Base-by-base conservation (phyloP, 495 filamentous ascomycete genomes). In the Hypoxylon crocopeplum region DNA sequence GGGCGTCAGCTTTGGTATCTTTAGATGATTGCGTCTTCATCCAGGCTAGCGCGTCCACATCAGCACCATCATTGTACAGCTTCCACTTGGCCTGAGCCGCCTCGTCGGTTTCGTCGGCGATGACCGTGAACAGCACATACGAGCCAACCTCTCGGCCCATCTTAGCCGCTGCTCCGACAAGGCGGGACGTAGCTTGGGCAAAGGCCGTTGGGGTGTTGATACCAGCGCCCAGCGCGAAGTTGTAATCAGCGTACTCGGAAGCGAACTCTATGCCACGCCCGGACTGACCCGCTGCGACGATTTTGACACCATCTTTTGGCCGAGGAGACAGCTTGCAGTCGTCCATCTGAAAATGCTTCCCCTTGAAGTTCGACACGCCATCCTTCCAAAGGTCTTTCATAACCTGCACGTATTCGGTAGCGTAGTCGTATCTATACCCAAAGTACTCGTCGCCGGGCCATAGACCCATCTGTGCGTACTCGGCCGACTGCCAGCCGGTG, bases 381-480 rank as follows among this genome's bases (percentile, higher is more conserved):
- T 55, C 48, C 7, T 56, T 55, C 70, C 70, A 72, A 19, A 73
- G 63, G 12, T 73, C 63, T 34, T 68, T 66, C 66, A 73, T 69
- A 2, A 73, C 59, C 36, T 63, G 41, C 11, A 73, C 70, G 32
- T 73, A 73, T 48, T 73, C 66, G 13, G 68, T 71, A 5, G 68
- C 70, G 25, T 72, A 72, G 48, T 70, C 65, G 65, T 72, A 72
- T 3, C 70, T 47, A 27, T 72, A 72, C 25, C 68, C 68, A 37
- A 72, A 72, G 33, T 70, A 72, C 20, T 55, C 56, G 50, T 70
- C 69, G 32, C 68, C 70, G 3, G 70, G 70, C 70, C 70, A 72
- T n/a, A 72, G 48, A 13, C 62, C 62, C 70, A 72, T 72, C 42
- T 72, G 70, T 6, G 56, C 34, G 32, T 72, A 72, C 51, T 72